Base-by-base conservation (phyloP, 225 moss, liverwort and hornwort genomes). In the Pleurozium schreberi region DNA sequence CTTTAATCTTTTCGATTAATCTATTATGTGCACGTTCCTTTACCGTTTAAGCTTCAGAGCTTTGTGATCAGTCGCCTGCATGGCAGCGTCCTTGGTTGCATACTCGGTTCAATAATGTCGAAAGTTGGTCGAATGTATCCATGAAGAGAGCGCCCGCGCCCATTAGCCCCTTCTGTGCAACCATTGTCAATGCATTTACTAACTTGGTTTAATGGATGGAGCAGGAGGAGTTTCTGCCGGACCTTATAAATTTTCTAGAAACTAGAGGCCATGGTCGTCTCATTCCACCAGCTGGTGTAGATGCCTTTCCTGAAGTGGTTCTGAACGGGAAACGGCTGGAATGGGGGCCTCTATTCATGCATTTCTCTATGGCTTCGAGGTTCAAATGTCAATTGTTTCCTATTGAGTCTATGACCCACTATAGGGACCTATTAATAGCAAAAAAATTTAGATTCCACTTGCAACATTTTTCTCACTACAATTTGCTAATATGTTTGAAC, bases 321-420 rank as follows among this genome's bases (percentile, higher is more conserved):
- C 89, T 99, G 31, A 99, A 99, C 88, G 99, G 99, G 34, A 97
- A 95, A 90, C 94, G 97, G 42, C 97, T 99, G 33, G 99, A 99
- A n/a, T n/a, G n/a, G n/a, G n/a, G n/a, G n/a, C n/a, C n/a, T n/a
- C n/a, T n/a, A n/a, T n/a, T n/a, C n/a, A n/a, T n/a, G n/a, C n/a
- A n/a, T n/a, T n/a, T n/a, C n/a, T n/a, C n/a, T n/a, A n/a, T n/a
- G n/a, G n/a, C n/a, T n/a, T n/a, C n/a, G n/a, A n/a, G n/a, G n/a
- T n/a, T n/a, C n/a, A n/a, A n/a, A n/a, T n/a, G n/a, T n/a, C n/a
- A n/a, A n/a, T n/a, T n/a, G n/a, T n/a, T n/a, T n/a, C n/a, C n/a
- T n/a, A n/a, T n/a, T n/a, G n/a, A n/a, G n/a, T n/a, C n/a, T n/a
- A n/a, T n/a, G n/a, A n/a, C n/a, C n/a, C n/a, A n/a, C n/a, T n/a